These are phyloP conservation scores for Didymella glomerata DNA, from an alignment of 2,329 filamentous ascomycete species.

Conservation along the genomic window DNA sequence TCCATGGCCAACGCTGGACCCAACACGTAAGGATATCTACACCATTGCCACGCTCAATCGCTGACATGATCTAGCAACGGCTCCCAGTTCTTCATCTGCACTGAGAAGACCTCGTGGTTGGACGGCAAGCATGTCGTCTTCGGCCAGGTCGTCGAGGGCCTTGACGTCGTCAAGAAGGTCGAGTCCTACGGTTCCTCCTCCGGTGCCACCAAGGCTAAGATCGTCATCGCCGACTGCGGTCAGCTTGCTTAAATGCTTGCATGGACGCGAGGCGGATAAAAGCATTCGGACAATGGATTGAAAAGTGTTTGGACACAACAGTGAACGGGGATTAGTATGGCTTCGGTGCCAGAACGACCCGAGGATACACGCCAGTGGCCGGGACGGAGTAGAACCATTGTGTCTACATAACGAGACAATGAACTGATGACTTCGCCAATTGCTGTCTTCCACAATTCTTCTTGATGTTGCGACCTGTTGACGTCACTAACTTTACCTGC, in stretches of 20 bases:
- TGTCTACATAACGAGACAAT: conserved; percentile 25
- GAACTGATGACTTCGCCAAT: conserved; percentile 23
- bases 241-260: conserved; percentile 30
- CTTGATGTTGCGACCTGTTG: not conserved
- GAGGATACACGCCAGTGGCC: conserved; percentile 13
- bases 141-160: conserved; percentile 67
- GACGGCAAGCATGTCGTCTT: conserved; percentile 85
- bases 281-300: conserved; percentile 20
- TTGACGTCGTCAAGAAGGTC: conserved; percentile 38
- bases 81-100: conserved; percentile 97
- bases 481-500: not conserved
- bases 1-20: conserved; percentile 98
- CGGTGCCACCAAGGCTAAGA: conserved; percentile 33
- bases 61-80: conserved; percentile 75
- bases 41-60: not conserved
- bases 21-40: conserved; percentile 12
- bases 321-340: conserved; percentile 21
- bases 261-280: conserved; percentile 19
- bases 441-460: not conserved
- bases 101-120: conserved; percentile 84
- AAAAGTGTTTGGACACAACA: conserved; percentile 17
- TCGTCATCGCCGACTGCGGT: conserved; percentile 38
- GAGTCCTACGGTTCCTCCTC: conserved; percentile 36
- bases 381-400: conserved; percentile 19
- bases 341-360: conserved; percentile 16